Evolutionary conservation across 2,329 filamentous ascomycete genomes (phyloP), one percentile per base, ranked within the genome.

Genomic region (Neodidymelliopsis sp.): DNA sequence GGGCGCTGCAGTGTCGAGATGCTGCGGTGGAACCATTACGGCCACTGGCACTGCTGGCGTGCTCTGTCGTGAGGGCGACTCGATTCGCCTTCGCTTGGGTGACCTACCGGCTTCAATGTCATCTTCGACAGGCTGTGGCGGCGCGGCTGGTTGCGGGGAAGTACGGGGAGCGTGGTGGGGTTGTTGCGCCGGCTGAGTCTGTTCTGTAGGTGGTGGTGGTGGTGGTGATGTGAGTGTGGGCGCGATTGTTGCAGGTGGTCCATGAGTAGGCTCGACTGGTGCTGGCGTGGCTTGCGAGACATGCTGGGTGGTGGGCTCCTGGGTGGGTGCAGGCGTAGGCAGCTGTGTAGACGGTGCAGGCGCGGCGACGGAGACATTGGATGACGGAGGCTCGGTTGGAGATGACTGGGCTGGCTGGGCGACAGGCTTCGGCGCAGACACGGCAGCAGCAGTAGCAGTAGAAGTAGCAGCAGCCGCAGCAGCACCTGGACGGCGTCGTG

Each of bases 401-500:
- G 37, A 34, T 23, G 43, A 39, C n/a, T 48, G 12, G 58, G 39
- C 10, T 36, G 29, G 6, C 53, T 25, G 13, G 56, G 38, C n/a
- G 61, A n/a, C 47, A 24, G 60, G n/a, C 50, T 59, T 40, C 19
- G 59, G 40, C 22, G 48, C 47, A 19, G 34, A 6, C 2, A n/a
- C n/a, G 24, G 24, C 24, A 27, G 24, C 7, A 7, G 63, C 63
- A 19, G 63, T 64, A 16, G 33, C 12, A 11, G 46, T 31, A 19
- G 54, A 10, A 30, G 60, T 41, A 25, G 57, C n/a, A 51, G 59
- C 29, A 22, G 67, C 54, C 19, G 58, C 46, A 16, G 65, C 51
- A 6, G 66, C 63, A 18, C 68, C 69, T 33, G 77, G 74, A 22
- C 77, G 70, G 39, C 77, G 74, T 29, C 71, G 70, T 22, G 73